phyloP scores from a whole-genome alignment of 2,329 filamentous ascomycete genomes.

The Mycosphaerella sp. region DNA sequence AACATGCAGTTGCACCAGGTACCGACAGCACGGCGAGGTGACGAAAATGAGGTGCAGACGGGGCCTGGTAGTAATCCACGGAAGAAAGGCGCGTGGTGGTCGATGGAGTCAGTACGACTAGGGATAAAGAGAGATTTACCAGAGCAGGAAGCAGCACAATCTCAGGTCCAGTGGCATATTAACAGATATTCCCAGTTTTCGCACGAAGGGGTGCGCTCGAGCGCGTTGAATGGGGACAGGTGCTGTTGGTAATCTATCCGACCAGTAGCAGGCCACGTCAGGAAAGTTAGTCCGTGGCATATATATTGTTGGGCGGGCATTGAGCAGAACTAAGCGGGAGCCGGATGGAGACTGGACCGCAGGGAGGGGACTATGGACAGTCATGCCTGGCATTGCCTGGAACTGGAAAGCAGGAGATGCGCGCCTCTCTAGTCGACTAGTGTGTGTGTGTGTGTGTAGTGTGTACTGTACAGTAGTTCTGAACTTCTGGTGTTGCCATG shows the following conservation, averaged over 20 bases:
- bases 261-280: not conserved
- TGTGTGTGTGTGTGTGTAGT: too few species aligned
- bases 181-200: not conserved
- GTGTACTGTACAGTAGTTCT: too few species aligned
- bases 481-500: too few species aligned
- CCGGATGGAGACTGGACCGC: not conserved
- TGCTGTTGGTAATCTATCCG: not conserved
- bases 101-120: not conserved
- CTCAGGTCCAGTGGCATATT: not conserved
- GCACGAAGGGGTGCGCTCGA: not conserved
- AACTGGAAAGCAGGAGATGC: not conserved
- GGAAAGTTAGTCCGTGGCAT: constrained; percentile 6
- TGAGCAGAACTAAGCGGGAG: constrained; percentile 9
- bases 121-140: not conserved
- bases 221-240: not conserved
- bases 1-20: constrained; percentile 10
- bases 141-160: not conserved
- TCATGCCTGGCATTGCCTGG: too few species aligned
- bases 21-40: not conserved
- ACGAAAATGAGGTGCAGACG: not conserved
- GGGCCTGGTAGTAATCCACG: not conserved
- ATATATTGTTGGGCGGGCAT: constrained; percentile 12
- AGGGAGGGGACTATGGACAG: too few species aligned
- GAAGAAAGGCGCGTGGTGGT: not conserved
- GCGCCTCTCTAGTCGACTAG: too few species aligned